Evolutionary conservation across 2,329 filamentous ascomycete genomes (phyloP).

Genomic region (Penicillium vulpinum): DNA sequence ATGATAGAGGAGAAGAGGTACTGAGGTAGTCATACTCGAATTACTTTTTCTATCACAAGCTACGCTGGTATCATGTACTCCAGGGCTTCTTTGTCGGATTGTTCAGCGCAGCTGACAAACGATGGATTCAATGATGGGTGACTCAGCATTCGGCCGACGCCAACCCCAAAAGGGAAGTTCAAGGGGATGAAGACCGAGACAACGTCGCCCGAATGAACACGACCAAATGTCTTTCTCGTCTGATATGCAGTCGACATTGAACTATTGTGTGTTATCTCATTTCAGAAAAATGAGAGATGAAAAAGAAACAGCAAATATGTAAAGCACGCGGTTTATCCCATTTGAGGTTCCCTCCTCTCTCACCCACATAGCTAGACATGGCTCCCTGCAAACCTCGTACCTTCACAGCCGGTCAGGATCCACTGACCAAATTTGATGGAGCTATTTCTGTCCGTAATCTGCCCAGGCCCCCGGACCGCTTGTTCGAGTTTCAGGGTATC

Average conservation of each 20-base stretch:
- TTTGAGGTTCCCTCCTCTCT: neutral
- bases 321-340: neutral
- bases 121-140: neutral
- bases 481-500: neutral
- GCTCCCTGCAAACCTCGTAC: neutral
- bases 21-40: neutral
- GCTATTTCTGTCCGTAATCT: neutral
- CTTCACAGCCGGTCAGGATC: neutral
- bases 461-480: neutral
- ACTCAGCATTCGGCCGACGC: neutral
- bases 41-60: neutral
- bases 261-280: neutral
- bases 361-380: neutral
- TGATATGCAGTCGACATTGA: neutral
- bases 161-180: neutral
- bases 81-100: neutral
- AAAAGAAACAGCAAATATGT: neutral
- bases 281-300: too few relatives aligned
- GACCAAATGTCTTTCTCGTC: neutral
- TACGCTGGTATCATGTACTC: neutral
- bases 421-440: neutral
- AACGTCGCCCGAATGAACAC: neutral
- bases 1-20: neutral
- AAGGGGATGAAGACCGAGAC: neutral
- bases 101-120: neutral